A percentile compares a stretch with the other conserved stretches of the same genome.
These are phyloP conservation scores for Diaporthe vexans DNA, from an alignment of 2,329 filamentous ascomycete genomes.

Conservation along the genomic window DNA sequence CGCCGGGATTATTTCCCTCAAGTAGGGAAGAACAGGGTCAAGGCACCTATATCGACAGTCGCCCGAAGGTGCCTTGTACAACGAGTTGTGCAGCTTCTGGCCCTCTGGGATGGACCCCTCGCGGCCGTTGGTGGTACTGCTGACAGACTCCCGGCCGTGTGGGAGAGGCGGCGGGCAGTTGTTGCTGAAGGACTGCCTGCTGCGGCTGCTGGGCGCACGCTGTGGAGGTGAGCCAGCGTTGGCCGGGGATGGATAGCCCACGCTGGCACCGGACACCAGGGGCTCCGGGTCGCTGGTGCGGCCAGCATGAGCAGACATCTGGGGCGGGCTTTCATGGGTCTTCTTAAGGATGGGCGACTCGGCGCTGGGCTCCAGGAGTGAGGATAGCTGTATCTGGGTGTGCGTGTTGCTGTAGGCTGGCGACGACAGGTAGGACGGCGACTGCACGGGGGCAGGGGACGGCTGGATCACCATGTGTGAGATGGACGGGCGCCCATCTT, in stretches of 20 bases:
- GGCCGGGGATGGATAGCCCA: slow-evolving; percentile 48
- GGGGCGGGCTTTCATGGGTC: slow-evolving; percentile 36
- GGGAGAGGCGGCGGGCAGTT: not conserved
- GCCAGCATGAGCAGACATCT: slow-evolving; percentile 20
- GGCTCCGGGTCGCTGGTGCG: slow-evolving; percentile 42
- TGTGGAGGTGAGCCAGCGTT: slow-evolving; percentile 37
- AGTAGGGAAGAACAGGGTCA: slow-evolving; percentile 55
- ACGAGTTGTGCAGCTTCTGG: slow-evolving; percentile 43
- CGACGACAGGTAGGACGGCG: slow-evolving; percentile 35
- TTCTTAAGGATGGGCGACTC: slow-evolving; percentile 27
- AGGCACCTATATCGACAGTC: slow-evolving; percentile 58
- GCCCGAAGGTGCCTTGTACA: slow-evolving; percentile 47
- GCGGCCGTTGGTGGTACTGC: slow-evolving; percentile 43
- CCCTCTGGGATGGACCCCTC: slow-evolving; percentile 43
- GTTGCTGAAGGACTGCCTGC: slow-evolving; percentile 34
- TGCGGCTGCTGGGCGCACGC: not conserved
- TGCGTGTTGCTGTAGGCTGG: slow-evolving; percentile 30
- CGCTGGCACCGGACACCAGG: slow-evolving; percentile 48
- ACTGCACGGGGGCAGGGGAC: slow-evolving; percentile 13
- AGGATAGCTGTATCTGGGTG: slow-evolving; percentile 43
- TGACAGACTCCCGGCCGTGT: slow-evolving; percentile 42
- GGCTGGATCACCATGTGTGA: slow-evolving; percentile 31
- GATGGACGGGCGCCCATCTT: slow-evolving; percentile 26
- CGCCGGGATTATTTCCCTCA: slow-evolving; percentile 55
- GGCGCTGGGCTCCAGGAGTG: slow-evolving; percentile 41